Base-by-base conservation (phyloP, 2,329 filamentous ascomycete genomes). In the Teratosphaeria nubilosa region DNA sequence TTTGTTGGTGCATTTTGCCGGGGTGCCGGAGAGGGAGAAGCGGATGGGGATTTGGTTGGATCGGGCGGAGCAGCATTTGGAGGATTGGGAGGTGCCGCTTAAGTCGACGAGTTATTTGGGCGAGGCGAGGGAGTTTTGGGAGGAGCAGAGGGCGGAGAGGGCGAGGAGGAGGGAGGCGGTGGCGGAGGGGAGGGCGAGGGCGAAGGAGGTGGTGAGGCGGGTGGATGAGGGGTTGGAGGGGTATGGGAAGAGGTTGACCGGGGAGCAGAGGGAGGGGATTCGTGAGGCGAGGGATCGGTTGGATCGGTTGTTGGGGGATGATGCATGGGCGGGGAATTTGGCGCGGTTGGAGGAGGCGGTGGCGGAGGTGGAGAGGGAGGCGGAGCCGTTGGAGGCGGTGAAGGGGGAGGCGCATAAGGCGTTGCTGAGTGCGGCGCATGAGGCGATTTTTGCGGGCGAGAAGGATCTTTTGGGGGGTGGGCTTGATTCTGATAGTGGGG, bases 1-100 rank as follows among this genome's bases (percentile, higher is more conserved):
- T 56, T 71, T 75, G 56, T 61, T 77, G 11, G 73, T 77, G n/a
- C 75, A 77, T 60, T 76, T 77, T 56, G 71, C 75, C 5, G 74
- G 75, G 0, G 64, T 72, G 1, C 60, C 59, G 1, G 62, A 72
- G 13, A 70, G 73, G 20, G 67, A 71, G 27, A 62, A 67, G 53
- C 63, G 69, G 16, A 72, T 77, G 64, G 61, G 62, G 13, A 70
- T 70, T 54, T 77, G 75, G 73, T 61, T 74, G 4, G 67, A 70
- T 13, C 61, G 70, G 3, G 71, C 71, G 1, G 72, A 74, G 65
- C 65, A 69, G 57, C 72, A 72, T 64, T 56, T 70, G 41, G 70
- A 72, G 16, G 71, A 74, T 48, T 74, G 72, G 72, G 72, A 74
- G 63, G 63, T 74, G 27, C 71, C 72, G 9, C 60, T 71, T 7